Percentiles rank a stretch among this genome's conserved stretches.
Conservation (phyloP, 192 early-diverging fungal genomes). For the Backusella australiensis region DNA sequence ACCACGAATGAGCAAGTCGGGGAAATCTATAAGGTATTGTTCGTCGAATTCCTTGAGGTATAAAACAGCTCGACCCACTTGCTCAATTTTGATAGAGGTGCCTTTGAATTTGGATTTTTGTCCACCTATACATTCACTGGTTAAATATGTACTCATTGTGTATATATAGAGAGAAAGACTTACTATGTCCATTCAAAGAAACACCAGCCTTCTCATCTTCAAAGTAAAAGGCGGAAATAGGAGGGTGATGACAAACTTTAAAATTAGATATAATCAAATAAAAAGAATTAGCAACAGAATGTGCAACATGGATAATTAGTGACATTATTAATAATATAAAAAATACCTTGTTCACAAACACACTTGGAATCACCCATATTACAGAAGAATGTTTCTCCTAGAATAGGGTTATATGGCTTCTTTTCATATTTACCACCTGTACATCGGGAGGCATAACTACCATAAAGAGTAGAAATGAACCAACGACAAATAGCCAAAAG, state of each 20-base stretch:
- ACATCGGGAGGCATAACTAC: slow-evolving; percentile 71
- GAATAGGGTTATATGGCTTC: slow-evolving; percentile 66
- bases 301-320: neutral
- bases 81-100: slow-evolving; percentile 60
- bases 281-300: slow-evolving; percentile 4
- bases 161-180: slow-evolving; percentile 17
- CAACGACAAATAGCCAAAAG: slow-evolving; percentile 69
- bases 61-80: slow-evolving; percentile 61
- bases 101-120: slow-evolving; percentile 66
- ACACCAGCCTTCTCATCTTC: slow-evolving; percentile 63
- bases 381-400: slow-evolving; percentile 64
- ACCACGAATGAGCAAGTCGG: slow-evolving; percentile 59
- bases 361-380: slow-evolving; percentile 54
- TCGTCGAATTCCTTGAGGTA: slow-evolving; percentile 52
- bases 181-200: slow-evolving; percentile 61
- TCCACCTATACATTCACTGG: slow-evolving; percentile 27
- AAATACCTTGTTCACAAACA: slow-evolving; percentile 59
- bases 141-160: neutral
- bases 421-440: slow-evolving; percentile 68
- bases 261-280: neutral
- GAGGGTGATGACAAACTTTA: slow-evolving; percentile 69
- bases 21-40: slow-evolving; percentile 57
- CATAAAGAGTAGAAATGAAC: slow-evolving; percentile 82
- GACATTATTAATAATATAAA: neutral
- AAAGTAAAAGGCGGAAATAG: slow-evolving; percentile 66